Evolutionary conservation across 495 filamentous ascomycete genomes (phyloP), one percentile per base, ranked within the genome.

Genomic region (Neurospora sp.): DNA sequence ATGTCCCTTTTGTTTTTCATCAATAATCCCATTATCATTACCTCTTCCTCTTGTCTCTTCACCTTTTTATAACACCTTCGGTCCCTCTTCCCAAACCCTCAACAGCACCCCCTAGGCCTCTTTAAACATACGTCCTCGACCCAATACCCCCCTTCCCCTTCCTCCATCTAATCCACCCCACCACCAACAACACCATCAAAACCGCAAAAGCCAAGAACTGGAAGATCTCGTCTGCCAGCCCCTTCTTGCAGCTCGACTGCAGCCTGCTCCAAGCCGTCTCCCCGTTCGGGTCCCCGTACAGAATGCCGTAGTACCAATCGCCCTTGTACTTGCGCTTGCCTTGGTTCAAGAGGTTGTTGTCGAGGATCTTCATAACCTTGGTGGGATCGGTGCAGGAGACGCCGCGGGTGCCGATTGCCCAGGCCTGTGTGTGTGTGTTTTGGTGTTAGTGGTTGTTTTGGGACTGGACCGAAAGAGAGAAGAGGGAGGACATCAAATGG

Each of bases 381-480:
- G 71, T 70, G 9, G 47, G 39, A 47, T 41, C 70, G 18, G 73
- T 78, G 80, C 85, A 86, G 70, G 75, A 76, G 2, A 80, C 73
- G 12, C 77, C 69, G 10, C 80, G 77, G 20, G 87, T 79, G 7
- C 82, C 80, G 70, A 85, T 68, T 4, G 86, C 85, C 77, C 83
- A 82, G 41, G 84, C 81, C 87, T 88, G 47, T 31, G 27, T 31
- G 27, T 42, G 0, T 42, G 18, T 8, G n/a, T 8, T 5, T 40
- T 39, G 39, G 68, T 9, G 39, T 37, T 37, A 37, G 35, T 37
- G 35, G 35, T 6, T 35, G 31, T 35, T 31, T 31, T 31, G 27
- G 27, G 27, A 31, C 27, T 31, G 27, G 27, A 31, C 27, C 27
- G 31, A 71, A 22, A 3, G 10, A 39, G 22, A 8, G 27, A 1